Base-by-base conservation (phyloP, 1,284 basidiomycete genomes). In the Boletellus deceptivus region DNA sequence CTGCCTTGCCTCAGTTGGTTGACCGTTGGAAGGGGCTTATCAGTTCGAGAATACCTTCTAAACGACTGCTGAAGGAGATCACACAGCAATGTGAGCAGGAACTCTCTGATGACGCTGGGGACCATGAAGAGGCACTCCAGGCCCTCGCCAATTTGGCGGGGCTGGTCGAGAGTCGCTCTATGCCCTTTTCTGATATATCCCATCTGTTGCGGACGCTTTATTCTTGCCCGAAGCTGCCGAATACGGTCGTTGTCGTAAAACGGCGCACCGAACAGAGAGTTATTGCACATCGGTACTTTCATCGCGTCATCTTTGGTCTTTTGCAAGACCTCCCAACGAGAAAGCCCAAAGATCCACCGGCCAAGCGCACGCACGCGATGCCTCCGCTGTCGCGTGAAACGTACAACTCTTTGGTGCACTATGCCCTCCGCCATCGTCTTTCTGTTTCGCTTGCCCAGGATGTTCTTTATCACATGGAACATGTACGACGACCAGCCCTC, bases 391-490 rank as follows among this genome's bases (percentile, higher is more conserved):
- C 75, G 49, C 53, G 72, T 3, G 64, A 70, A 16, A 69, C 78
- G 0, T 86, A 82, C 67, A 86, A 89, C 61, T 58, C 81, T 0
- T 75, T 91, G 24, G 59, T 91, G 3, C 75, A 83, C 52, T 89
- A 89, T 64, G 69, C 83, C 2, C 72, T 91, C 33, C 77, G 77
- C 2, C 75, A 86, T 55, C 77, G 78, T n/a, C 66, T 75, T 29
- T 82, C 82, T 3, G 68, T 76, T 9, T 50, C 56, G 0, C 67
- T 79, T 22, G 84, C 79, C 0, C 62, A 73, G 6, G 55, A 61
- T 9, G 64, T 89, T 6, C 61, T 88, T 16, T 57, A 75, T 8
- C 78, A 86, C 53, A 85, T 87, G 82, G 67, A 67, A 24, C 58
- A 67, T 14, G 50, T 69, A 4, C 74, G 77, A 20, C 47, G 68